phyloP scores from a whole-genome alignment of 176 grass and related monocot species.

The Calamus simplicifolius region DNA sequence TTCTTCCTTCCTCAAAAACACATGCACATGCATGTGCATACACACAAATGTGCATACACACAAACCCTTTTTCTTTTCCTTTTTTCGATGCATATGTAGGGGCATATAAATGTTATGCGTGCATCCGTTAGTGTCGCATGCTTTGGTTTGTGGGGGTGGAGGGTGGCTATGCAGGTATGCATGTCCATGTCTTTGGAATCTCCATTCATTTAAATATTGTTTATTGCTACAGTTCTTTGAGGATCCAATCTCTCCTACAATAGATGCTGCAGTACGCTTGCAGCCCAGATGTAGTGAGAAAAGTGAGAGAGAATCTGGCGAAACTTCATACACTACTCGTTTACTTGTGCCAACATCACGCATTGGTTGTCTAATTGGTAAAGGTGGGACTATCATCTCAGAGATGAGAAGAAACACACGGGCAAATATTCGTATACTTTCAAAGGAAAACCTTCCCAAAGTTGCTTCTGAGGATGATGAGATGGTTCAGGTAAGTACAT shows the following conservation, averaged over 20 bases:
- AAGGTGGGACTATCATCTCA: slow-evolving; percentile 92
- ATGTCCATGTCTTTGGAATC: too few species aligned
- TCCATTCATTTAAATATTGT: background rate
- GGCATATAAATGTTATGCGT: too few species aligned
- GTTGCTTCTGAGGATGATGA: slow-evolving; percentile 91
- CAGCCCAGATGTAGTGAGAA: slow-evolving; percentile 92
- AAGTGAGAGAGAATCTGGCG: slow-evolving; percentile 55
- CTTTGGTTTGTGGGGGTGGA: too few species aligned
- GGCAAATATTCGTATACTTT: slow-evolving; percentile 90
- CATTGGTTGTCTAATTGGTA: slow-evolving; percentile 92
- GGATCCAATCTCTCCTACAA: slow-evolving; percentile 79
- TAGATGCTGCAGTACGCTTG: slow-evolving; percentile 77
- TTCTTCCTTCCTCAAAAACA: too few species aligned
- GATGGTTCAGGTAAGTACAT: slow-evolving; percentile 81
- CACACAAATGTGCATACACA: too few species aligned
- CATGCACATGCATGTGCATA: too few species aligned
- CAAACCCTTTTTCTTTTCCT: too few species aligned
- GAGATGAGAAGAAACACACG: slow-evolving; percentile 75
- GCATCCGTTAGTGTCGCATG: too few species aligned
- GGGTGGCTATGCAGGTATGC: too few species aligned
- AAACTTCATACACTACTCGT: slow-evolving; percentile 70
- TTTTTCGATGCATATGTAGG: too few species aligned
- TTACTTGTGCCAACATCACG: slow-evolving; percentile 84
- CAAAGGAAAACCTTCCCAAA: slow-evolving; percentile 95
- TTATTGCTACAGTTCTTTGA: slow-evolving; percentile 73